These are phyloP conservation scores for Diutina sp. DNA, from an alignment of 1,139 yeast species.

Conservation along the genomic window DNA sequence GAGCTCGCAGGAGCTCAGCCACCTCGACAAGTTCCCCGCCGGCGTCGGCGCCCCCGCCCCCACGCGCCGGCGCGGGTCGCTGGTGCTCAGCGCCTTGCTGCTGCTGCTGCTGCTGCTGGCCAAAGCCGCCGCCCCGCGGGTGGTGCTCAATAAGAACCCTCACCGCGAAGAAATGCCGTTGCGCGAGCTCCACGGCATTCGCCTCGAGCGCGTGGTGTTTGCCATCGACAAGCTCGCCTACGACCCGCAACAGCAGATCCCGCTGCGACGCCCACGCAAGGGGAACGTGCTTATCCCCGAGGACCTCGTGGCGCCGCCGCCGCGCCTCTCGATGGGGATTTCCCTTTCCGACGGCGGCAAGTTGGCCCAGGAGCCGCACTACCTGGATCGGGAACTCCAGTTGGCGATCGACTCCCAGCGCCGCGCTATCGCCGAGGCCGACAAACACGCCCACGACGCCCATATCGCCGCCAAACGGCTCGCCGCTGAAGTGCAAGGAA, in stretches of 20 bases:
- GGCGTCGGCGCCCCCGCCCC: neutral
- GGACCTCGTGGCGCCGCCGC: constrained; percentile 50
- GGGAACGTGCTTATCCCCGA: constrained; percentile 76
- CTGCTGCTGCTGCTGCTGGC: neutral
- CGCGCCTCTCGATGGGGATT: constrained; percentile 55
- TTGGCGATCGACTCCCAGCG: constrained; percentile 47
- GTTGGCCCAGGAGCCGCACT: constrained; percentile 16
- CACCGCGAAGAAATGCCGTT: constrained; percentile 22
- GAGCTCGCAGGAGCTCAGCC: neutral
- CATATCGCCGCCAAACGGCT: constrained; percentile 57
- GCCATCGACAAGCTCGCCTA: constrained; percentile 52
- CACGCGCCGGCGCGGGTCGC: constrained; percentile 3
- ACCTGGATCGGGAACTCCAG: constrained; percentile 37
- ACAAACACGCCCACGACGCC: constrained; percentile 64
- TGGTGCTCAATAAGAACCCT: constrained; percentile 35
- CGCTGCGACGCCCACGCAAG: constrained; percentile 68
- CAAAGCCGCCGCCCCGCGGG: constrained; percentile 9
- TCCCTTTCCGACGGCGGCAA: constrained; percentile 21
- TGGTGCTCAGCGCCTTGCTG: constrained; percentile 3
- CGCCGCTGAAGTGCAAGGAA: constrained; percentile 47
- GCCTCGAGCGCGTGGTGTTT: constrained; percentile 60
- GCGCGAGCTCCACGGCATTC: constrained; percentile 8
- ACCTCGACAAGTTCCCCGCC: neutral
- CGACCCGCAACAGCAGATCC: constrained; percentile 95
- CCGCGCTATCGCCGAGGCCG: constrained; percentile 44